These are phyloP conservation scores for Cryptosporidium baileyi DNA, from an alignment of 169 alveolate genomes.

Conservation along the genomic window DNA sequence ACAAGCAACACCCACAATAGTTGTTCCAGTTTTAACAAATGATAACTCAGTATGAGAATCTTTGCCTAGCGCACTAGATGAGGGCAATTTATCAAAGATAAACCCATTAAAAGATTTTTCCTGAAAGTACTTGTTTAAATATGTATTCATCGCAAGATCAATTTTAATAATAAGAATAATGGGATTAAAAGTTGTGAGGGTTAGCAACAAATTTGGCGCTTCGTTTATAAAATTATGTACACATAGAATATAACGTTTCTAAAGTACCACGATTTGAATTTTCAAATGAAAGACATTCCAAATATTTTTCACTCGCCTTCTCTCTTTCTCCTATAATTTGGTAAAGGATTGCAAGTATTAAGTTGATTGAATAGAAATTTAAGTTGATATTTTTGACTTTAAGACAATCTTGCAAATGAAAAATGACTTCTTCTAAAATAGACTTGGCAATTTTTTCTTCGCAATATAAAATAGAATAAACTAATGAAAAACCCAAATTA, in stretches of 20 bases:
- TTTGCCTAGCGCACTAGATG: background rate
- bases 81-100: background rate
- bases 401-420: background rate
- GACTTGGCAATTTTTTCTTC: background rate
- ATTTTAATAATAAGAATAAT: background rate
- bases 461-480: constrained; percentile 32
- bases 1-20: constrained; percentile 95
- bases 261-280: background rate
- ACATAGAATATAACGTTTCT: constrained; percentile 16
- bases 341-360: constrained; percentile 17
- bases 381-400: background rate
- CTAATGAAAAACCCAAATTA: constrained; percentile 36
- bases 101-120: constrained; percentile 45
- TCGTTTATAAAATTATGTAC: background rate
- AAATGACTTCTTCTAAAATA: constrained; percentile 16
- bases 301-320: constrained; percentile 1
- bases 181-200: constrained; percentile 59
- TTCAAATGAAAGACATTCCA: background rate
- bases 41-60: background rate
- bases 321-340: constrained; percentile 11
- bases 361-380: background rate
- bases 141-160: constrained; percentile 20
- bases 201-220: constrained; percentile 21
- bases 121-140: background rate
- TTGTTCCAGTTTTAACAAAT: constrained; percentile 92